Evolutionary conservation across 768 basidiomycete genomes (phyloP).

Genomic region (Podaxis sp.): DNA sequence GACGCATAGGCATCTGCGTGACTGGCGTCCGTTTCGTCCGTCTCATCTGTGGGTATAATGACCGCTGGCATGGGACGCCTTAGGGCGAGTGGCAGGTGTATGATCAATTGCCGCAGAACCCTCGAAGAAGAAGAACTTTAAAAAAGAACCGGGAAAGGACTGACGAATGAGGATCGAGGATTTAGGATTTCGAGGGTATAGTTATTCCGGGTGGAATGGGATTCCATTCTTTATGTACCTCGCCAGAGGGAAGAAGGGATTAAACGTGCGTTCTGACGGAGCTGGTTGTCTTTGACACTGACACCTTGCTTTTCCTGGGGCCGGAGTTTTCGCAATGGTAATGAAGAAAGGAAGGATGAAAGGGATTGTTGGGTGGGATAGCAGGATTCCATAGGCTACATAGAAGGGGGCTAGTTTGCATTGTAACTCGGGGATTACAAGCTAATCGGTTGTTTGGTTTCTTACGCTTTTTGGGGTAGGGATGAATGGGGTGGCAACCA

Average conservation of each 20-base stretch:
- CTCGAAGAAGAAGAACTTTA: background rate
- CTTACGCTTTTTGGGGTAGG: background rate
- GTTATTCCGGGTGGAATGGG: conserved; percentile 5
- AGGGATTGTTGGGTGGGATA: background rate
- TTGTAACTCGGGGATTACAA: background rate
- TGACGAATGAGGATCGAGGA: background rate
- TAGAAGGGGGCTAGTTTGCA: too few species aligned
- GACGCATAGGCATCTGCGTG: too few species aligned
- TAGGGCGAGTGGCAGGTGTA: background rate
- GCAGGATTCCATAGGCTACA: background rate
- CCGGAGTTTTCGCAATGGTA: too few species aligned
- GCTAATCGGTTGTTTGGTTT: background rate
- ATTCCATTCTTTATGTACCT: background rate
- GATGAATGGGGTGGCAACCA: background rate
- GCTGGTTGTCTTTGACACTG: too few species aligned
- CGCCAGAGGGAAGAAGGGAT: background rate
- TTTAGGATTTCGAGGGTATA: background rate
- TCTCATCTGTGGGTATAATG: too few species aligned
- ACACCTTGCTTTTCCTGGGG: background rate
- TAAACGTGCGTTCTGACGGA: too few species aligned
- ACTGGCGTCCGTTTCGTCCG: too few species aligned
- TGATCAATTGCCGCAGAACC: conserved; percentile 6
- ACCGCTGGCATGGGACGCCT: background rate
- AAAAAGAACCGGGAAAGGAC: background rate
- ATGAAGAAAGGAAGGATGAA: too few species aligned